phyloP scores from a whole-genome alignment of 225 moss, liverwort and hornwort species.

The Rhytidiadelphus loreus region DNA sequence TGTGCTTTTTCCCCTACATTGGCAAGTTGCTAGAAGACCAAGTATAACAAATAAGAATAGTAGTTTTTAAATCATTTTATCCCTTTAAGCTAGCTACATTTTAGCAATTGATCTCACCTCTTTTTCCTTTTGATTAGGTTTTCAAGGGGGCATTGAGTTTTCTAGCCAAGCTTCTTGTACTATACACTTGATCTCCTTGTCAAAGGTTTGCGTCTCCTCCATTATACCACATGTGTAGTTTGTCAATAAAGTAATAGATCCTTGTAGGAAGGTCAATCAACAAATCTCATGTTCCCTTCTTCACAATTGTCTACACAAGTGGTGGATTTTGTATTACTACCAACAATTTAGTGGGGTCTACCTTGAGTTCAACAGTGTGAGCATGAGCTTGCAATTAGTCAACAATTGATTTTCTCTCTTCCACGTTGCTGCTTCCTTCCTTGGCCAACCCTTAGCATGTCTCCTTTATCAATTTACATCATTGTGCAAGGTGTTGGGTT shows the following conservation, averaged over 20 bases:
- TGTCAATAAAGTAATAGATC: neutral
- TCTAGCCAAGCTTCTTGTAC: neutral
- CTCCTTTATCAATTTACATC: neutral
- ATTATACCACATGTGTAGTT: neutral
- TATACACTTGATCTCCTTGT: too few relatives aligned
- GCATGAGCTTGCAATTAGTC: accelerated
- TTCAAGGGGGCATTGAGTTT: accelerated
- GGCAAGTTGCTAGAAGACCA: accelerated
- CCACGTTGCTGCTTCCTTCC: accelerated
- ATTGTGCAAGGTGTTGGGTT: accelerated
- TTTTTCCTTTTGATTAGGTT: neutral
- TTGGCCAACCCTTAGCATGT: accelerated
- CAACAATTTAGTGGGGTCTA: neutral
- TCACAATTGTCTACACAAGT: accelerated
- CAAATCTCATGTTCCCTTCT: neutral
- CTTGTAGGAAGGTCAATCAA: accelerated
- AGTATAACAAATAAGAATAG: neutral
- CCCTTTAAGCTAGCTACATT: neutral
- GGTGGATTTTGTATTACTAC: accelerated
- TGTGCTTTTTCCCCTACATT: accelerated
- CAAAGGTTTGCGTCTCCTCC: accelerated
- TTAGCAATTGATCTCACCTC: neutral
- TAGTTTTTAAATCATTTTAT: neutral
- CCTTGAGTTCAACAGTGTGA: neutral
- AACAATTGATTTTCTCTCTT: neutral